These are phyloP conservation scores for Achlya hypogyna DNA, from an alignment of 352 stramenopile species.

Conservation along the genomic window DNA sequence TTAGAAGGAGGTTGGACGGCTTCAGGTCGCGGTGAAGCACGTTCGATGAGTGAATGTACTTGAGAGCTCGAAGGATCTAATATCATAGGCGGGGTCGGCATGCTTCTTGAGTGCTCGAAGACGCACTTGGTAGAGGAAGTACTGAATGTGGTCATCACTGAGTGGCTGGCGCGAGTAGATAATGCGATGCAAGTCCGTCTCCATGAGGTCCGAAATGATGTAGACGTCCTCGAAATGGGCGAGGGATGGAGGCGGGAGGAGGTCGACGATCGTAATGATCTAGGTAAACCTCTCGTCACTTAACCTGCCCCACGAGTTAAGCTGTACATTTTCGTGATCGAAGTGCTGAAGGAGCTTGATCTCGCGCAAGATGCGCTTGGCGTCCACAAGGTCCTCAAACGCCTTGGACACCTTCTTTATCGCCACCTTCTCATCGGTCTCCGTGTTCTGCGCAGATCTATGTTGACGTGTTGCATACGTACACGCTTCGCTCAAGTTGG, in stretches of 20 bases:
- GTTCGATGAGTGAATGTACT: constrained; percentile 91
- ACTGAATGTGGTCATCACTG: constrained; percentile 90
- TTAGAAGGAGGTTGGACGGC: constrained; percentile 95
- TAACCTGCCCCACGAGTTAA: constrained; percentile 20
- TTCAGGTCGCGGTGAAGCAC: constrained; percentile 96
- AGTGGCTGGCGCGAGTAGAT: constrained; percentile 94
- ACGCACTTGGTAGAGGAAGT: constrained; percentile 85
- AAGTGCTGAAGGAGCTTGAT: constrained; percentile 93
- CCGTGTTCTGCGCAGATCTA: constrained; percentile 69
- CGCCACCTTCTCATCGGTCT: constrained; percentile 78
- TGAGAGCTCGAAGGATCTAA: constrained; percentile 92
- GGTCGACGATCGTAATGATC: constrained; percentile 93
- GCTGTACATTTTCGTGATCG: constrained; percentile 85
- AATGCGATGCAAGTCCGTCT: constrained; percentile 96
- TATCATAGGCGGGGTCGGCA: background rate
- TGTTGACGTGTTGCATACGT: background rate
- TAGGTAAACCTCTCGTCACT: background rate
- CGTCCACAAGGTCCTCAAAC: constrained; percentile 98
- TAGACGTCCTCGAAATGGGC: constrained; percentile 96
- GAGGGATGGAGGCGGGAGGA: constrained; percentile 89
- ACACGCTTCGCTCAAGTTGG: constrained; percentile 1
- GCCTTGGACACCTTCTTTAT: constrained; percentile 86
- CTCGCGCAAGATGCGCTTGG: constrained; percentile 97
- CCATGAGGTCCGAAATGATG: constrained; percentile 97
- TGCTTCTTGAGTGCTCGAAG: background rate